A percentile compares a stretch with the other conserved stretches of the same genome.
phyloP scores from a whole-genome alignment of 2,329 filamentous ascomycete genomes.

The Ceratocystis ficicola region DNA sequence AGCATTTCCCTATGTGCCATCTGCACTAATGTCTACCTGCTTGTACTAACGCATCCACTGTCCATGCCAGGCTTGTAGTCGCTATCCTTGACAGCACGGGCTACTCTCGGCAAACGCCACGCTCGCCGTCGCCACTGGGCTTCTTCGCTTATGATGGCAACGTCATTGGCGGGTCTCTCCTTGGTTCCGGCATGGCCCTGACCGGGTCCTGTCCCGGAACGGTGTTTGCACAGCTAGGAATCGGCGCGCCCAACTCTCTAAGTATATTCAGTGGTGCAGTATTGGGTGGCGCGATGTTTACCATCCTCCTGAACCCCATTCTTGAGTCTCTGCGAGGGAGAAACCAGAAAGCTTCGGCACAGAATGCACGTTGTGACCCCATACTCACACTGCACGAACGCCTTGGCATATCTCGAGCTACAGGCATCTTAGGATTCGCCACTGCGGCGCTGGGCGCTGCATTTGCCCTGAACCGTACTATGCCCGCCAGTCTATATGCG shows the following conservation, averaged over 20 bases:
- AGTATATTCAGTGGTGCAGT: conserved; percentile 44
- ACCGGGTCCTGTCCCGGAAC: conserved; percentile 55
- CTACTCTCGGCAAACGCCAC: conserved; percentile 36
- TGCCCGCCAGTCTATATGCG: conserved; percentile 27
- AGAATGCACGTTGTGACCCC: conserved; percentile 22
- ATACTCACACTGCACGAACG: conserved; percentile 31
- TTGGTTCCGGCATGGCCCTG: conserved; percentile 55
- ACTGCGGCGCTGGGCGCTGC: conserved; percentile 33
- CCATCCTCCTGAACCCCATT: conserved; percentile 33
- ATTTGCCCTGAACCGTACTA: conserved; percentile 27
- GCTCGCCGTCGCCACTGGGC: conserved; percentile 40
- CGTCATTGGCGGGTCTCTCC: conserved; percentile 47
- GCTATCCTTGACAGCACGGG: conserved; percentile 35
- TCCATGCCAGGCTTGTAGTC: conserved; percentile 33
- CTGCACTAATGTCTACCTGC: neutral
- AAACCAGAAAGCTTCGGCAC: neutral
- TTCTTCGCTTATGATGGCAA: conserved; percentile 53
- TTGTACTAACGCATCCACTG: neutral
- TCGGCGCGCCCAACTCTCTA: conserved; percentile 40
- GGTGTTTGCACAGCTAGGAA: conserved; percentile 47
- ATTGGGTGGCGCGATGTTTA: conserved; percentile 44
- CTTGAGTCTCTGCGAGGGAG: conserved; percentile 1
- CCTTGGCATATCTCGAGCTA: conserved; percentile 32
- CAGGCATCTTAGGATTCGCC: conserved; percentile 35
- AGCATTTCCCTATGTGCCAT: conserved; percentile 27